These are phyloP conservation scores for Saitozyma sp. DNA, from an alignment of 768 basidiomycete species.

Conservation along the genomic window DNA sequence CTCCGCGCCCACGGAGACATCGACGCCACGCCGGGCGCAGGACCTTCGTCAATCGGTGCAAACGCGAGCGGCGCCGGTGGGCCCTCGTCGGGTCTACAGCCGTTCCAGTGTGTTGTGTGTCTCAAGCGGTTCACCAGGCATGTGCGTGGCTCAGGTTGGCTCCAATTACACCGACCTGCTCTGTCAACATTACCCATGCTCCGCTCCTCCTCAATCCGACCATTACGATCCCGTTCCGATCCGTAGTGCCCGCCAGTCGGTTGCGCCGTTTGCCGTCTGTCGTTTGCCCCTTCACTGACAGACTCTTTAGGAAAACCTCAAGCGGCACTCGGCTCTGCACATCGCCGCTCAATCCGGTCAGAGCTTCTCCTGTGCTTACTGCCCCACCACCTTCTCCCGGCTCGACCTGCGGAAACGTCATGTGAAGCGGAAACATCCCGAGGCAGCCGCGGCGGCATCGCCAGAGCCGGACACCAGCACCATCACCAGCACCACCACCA, in stretches of 20 bases:
- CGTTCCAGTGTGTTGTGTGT: conserved; percentile 35
- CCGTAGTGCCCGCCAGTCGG: no score
- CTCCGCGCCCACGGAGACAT: no score
- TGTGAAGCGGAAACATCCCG: conserved; percentile 27
- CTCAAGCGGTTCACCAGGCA: conserved; percentile 34
- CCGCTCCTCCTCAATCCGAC: not conserved
- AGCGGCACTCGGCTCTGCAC: conserved; percentile 29
- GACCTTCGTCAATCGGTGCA: no score
- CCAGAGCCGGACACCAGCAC: not conserved
- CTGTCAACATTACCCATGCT: no score
- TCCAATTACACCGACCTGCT: not conserved
- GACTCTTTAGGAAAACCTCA: conserved; percentile 35
- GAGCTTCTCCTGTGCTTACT: conserved; percentile 20
- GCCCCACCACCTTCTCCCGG: conserved; percentile 23
- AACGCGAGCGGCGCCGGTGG: no score
- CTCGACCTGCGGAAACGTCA: conserved; percentile 28
- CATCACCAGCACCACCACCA: not conserved
- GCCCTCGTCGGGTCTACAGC: conserved; percentile 14
- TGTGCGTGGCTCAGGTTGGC: conserved; percentile 13
- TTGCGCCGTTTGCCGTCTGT: no score
- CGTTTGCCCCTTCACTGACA: not conserved
- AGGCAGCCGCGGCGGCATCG: not conserved
- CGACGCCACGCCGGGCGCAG: no score
- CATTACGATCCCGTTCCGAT: no score
- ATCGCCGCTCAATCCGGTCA: not conserved